Base-by-base conservation (phyloP, 2,329 filamentous ascomycete species). In the Fusarium sp. region DNA sequence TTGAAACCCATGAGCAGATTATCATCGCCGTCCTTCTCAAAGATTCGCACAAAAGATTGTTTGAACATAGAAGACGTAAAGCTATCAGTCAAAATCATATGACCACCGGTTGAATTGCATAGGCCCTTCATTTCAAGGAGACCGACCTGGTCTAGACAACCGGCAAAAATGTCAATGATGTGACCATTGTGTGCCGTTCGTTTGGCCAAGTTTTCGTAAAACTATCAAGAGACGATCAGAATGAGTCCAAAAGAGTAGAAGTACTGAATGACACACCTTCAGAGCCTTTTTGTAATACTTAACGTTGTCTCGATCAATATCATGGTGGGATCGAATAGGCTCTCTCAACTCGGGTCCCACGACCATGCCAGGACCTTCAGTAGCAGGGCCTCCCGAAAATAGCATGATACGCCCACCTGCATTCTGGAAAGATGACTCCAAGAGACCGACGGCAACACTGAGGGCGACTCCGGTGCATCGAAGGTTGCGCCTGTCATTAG, bases 41-140 rank as follows among this genome's bases (percentile, higher is more conserved):
- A 99, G 24, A 99, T 91, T 66, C 97, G 92, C 57, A 97, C 92
- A 79, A 99, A 99, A 0, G 96, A 98, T 81, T 99, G 96, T 85
- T 96, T 98, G 87, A 98, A 99, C 92, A 99, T 98, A 65, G 95
- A 98, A 0, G 96, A 97, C 8, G 95, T 98, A 82, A 99, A 99
- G 81, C 95, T 98, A 82, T 99, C 96, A 4, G 96, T 98, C 73
- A 99, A 85, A 72, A 99, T 97, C 92, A 99, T 99, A 81, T 99
- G 95, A 41, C 96, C 96, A 73, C 96, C 96, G 24, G 96, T 99
- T 36, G 92, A 97, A 82, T 98, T 99, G 74, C 95, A 92, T 18
- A 99, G 89, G 31, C 95, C 94, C 84, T 98, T 98, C 96, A 99
- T 99, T 83, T 99, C 96, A 51, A 99, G 86, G 61, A 99, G 87